Percentiles rank a stretch among this genome's conserved stretches.
These are phyloP conservation scores for Postia placenta DNA, from an alignment of 768 basidiomycete genomes.

Conservation along the genomic window DNA sequence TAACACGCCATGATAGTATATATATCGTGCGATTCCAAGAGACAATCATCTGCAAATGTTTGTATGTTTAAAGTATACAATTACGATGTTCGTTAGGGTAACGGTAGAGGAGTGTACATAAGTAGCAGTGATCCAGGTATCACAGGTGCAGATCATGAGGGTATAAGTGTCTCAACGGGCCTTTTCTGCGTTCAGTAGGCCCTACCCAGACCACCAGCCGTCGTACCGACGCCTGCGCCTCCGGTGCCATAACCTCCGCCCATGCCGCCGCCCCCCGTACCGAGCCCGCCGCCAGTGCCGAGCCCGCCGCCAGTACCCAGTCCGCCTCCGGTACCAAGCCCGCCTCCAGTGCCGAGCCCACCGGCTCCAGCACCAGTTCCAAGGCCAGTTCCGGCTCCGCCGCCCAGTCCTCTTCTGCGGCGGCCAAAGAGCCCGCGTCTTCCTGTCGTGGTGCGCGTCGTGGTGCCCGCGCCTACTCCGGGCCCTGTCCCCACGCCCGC, in stretches of 20 bases:
- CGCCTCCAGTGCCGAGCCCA: background rate
- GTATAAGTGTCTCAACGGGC: background rate
- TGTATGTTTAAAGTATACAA: background rate
- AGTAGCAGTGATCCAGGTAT: too few species aligned
- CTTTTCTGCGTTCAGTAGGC: background rate
- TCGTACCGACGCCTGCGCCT: background rate
- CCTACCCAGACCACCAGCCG: background rate
- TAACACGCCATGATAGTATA: background rate
- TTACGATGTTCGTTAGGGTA: too few species aligned
- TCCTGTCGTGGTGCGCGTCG: slow-evolving; percentile 6
- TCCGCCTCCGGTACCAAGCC: background rate
- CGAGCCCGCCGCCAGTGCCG: background rate
- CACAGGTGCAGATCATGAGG: background rate
- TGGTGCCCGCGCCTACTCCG: slow-evolving; percentile 4
- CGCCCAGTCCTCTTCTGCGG: background rate
- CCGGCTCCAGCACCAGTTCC: slow-evolving; percentile 2
- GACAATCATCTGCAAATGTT: background rate
- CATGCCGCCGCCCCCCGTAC: background rate
- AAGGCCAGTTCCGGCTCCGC: background rate
- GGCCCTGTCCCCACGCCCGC: slow-evolving; percentile 1
- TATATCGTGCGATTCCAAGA: background rate
- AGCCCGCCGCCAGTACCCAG: background rate
- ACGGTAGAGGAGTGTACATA: too few species aligned
- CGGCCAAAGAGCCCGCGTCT: slow-evolving; percentile 3
- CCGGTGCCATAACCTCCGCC: background rate